Conservation (phyloP, 164 flowering plant genomes). For the Vitis amurensis region DNA sequence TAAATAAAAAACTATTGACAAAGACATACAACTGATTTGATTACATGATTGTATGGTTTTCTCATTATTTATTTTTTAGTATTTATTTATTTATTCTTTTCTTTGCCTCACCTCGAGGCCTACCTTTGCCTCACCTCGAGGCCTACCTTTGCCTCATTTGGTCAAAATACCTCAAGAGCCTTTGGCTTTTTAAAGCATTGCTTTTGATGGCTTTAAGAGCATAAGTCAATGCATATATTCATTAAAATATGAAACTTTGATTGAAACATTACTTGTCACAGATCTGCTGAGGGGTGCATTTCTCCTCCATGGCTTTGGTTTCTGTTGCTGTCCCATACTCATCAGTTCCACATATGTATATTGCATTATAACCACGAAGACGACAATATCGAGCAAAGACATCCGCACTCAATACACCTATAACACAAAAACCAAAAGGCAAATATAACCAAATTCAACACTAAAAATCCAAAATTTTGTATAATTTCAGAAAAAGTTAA, state of each 20-base stretch:
- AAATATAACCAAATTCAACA: neutral
- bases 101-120: too few species aligned
- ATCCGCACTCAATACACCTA: conserved; percentile 89
- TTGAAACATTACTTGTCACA: conserved; percentile 65
- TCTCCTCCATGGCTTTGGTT: conserved; percentile 86
- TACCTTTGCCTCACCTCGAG: too few species aligned
- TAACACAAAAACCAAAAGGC: conserved; percentile 8
- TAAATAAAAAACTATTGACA: too few species aligned
- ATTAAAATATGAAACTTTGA: neutral
- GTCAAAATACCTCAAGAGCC: too few species aligned
- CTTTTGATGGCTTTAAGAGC: neutral
- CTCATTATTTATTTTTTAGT: too few species aligned
- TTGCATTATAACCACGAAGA: conserved; percentile 61
- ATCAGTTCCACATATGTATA: conserved; percentile 85
- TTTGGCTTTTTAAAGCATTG: neutral
- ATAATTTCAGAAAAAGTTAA: neutral
- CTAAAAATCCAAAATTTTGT: neutral
- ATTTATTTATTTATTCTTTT: too few species aligned
- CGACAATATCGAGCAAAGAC: conserved; percentile 87
- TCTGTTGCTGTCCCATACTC: conserved; percentile 93
- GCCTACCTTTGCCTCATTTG: too few species aligned
- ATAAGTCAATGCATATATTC: neutral
- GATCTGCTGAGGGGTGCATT: conserved; percentile 66
- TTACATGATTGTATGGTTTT: too few species aligned
- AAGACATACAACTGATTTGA: too few species aligned